Base-by-base conservation (phyloP, 2,329 filamentous ascomycete species). In the Xylaria sp. region DNA sequence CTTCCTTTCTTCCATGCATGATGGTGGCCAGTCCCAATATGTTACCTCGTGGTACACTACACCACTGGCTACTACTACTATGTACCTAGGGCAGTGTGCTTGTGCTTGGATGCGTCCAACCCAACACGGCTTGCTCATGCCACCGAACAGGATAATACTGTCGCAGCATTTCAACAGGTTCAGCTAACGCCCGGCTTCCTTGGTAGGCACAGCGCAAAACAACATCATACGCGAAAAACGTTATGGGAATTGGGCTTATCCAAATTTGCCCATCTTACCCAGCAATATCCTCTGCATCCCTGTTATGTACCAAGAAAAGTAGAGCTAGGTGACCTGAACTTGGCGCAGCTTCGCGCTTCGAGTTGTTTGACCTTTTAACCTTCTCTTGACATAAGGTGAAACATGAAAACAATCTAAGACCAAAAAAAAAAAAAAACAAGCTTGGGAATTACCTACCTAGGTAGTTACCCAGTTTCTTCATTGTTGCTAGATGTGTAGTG, bases 1-100 rank as follows among this genome's bases (percentile, higher is more conserved):
- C 64, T 70, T 71, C 69, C 6, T 66, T 71, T 50, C 66, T 68
- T 71, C 55, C 29, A 44, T 60, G 60, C 68, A 61, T 57, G 5
- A 16, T 29, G n/a, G 27, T 16, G 23, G 16, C 32, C 23, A 25
- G 32, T 44, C 23, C 40, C 51, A 5, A 37, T 6, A 8, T 35
- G 29, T 9, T 54, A 35, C 18, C 21, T n/a, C n/a, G n/a, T n/a
- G n/a, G n/a, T 40, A 29, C 62, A 35, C 16, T 13, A 23, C 40
- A 44, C 13, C 40, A 44, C 13, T n/a, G 18, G 40, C 5, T 42
- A 13, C 40, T 42, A 42, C 40, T 18, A 16, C 40, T 40, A 10
- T 40, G 9, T 40, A 13, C 35, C 13, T 21, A 23, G 12, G 16
- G 18, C 18, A 16, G 40, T 27, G 32, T 23, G 21, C 25, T 37